Base-by-base conservation (phyloP, 2,329 filamentous ascomycete species). In the Fusarium citri region DNA sequence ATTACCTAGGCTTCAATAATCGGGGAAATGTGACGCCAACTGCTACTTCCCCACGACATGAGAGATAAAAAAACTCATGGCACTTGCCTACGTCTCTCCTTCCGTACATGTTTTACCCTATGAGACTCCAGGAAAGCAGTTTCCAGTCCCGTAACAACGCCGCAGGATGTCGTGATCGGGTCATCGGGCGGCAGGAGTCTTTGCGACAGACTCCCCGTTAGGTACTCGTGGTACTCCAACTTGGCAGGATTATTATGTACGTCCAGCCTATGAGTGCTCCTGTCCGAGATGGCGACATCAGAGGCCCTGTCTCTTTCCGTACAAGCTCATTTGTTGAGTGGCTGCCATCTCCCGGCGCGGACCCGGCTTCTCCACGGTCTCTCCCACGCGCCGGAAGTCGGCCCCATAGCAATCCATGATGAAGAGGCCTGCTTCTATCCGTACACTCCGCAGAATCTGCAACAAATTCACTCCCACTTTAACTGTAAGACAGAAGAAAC, bases 361-460 rank as follows among this genome's bases (percentile, higher is more conserved):
- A 30, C 23, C 59, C 49, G 46, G 60, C 51, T 60, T 69, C 65
- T 55, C 55, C 59, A 66, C 61, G 42, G 47, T 12, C 22, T 55
- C 34, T 43, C 42, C 65, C 45, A 63, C 42, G 54, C 55, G 50
- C 72, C 73, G 73, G 73, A 74, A 75, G 69, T 75, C 73, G 73
- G 73, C 64, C 69, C 55, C 42, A 31, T 42, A 43, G 23, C 10
- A 11, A 41, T n/a, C n/a, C n/a, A n/a, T 31, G 26, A 34, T 49
- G 30, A 49, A 31, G 28, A 22, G 28, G 30, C 47, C 47, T 49
- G 47, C 30, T 37, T 31, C 30, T 50, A 34, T 48, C n/a, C n/a
- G n/a, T n/a, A n/a, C n/a, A 43, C 22, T 43, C 22, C n/a, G 31
- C 31, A 51, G 46, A 43, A 40, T 47, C 22, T 30, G 25, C 20